Evolutionary conservation across 1,284 basidiomycete genomes (phyloP).

Genomic region (Sparassis latifolia): DNA sequence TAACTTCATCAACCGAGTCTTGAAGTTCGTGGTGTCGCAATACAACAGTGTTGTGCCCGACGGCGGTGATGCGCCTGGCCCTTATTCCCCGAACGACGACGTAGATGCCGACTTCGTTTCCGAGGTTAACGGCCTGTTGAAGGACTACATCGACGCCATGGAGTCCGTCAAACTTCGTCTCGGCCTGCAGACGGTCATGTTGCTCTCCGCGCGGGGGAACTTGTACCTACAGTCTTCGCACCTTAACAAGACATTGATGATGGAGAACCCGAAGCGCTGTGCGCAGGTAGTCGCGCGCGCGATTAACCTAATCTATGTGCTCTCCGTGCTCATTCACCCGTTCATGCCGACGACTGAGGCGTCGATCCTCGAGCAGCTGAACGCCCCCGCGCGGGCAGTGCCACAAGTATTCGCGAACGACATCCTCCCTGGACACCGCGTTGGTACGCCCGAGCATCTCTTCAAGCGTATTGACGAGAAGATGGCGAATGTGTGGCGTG

Average conservation of each 20-base stretch:
- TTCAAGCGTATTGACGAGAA: slow-evolving; percentile 94
- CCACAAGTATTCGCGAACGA: slow-evolving; percentile 69
- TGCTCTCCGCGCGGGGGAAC: slow-evolving; percentile 89
- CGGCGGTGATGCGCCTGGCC: slow-evolving; percentile 60
- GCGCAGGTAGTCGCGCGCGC: slow-evolving; percentile 88
- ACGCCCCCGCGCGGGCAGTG: slow-evolving; percentile 81
- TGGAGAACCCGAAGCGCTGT: slow-evolving; percentile 77
- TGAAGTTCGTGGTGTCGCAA: slow-evolving; percentile 91
- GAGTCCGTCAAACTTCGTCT: slow-evolving; percentile 87
- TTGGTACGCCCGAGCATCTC: slow-evolving; percentile 84
- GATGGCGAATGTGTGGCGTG: slow-evolving; percentile 81
- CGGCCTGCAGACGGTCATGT: slow-evolving; percentile 87
- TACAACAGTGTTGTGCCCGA: slow-evolving; percentile 82
- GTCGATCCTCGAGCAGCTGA: slow-evolving; percentile 82
- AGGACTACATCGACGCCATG: slow-evolving; percentile 84
- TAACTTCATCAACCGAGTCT: slow-evolving; percentile 94
- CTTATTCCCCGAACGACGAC: slow-evolving; percentile 60
- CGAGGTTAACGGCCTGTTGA: slow-evolving; percentile 77
- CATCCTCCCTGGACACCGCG: slow-evolving; percentile 80
- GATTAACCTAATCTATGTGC: slow-evolving; percentile 89
- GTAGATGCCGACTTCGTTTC: slow-evolving; percentile 74
- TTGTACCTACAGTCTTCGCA: slow-evolving; percentile 89
- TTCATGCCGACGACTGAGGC: slow-evolving; percentile 94
- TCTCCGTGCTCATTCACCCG: slow-evolving; percentile 84
- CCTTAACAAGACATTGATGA: slow-evolving; percentile 87